Evolutionary conservation across 2,329 filamentous ascomycete genomes (phyloP).

Genomic region (Microcera coccophila): DNA sequence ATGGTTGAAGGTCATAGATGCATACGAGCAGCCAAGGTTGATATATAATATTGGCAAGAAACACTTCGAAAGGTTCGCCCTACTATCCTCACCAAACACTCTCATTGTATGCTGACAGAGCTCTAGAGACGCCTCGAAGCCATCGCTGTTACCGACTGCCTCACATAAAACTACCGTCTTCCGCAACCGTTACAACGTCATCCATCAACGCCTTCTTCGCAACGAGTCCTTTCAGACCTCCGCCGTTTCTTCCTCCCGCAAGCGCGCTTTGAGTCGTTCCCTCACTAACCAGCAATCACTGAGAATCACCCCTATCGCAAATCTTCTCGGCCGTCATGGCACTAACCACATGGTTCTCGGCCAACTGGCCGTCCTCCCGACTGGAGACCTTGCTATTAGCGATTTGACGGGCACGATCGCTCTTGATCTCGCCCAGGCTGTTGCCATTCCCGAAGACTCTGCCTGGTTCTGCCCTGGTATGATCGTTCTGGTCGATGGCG

Average conservation of each 20-base stretch:
- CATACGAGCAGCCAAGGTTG: conserved; percentile 80
- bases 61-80: conserved; percentile 72
- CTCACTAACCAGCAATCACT: conserved; percentile 66
- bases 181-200: conserved; percentile 84
- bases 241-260: conserved; percentile 60
- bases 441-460: conserved; percentile 76
- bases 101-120: conserved; percentile 13
- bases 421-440: conserved; percentile 76
- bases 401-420: conserved; percentile 86
- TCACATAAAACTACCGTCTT: conserved; percentile 82
- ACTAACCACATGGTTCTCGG: conserved; percentile 83
- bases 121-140: conserved; percentile 55
- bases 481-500: conserved; percentile 89
- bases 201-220: conserved; percentile 85
- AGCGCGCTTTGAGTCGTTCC: conserved; percentile 53
- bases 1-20: conserved; percentile 80
- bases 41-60: conserved; percentile 77
- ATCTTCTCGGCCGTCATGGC: conserved; percentile 72
- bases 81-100: neutral
- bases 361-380: conserved; percentile 74
- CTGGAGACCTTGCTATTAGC: conserved; percentile 75
- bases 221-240: conserved; percentile 92
- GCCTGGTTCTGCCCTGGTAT: conserved; percentile 94
- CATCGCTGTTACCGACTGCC: conserved; percentile 70
- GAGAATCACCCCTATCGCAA: conserved; percentile 82